Evolutionary conservation across 2,329 filamentous ascomycete genomes (phyloP).

Genomic region (Ophiostoma quercus): DNA sequence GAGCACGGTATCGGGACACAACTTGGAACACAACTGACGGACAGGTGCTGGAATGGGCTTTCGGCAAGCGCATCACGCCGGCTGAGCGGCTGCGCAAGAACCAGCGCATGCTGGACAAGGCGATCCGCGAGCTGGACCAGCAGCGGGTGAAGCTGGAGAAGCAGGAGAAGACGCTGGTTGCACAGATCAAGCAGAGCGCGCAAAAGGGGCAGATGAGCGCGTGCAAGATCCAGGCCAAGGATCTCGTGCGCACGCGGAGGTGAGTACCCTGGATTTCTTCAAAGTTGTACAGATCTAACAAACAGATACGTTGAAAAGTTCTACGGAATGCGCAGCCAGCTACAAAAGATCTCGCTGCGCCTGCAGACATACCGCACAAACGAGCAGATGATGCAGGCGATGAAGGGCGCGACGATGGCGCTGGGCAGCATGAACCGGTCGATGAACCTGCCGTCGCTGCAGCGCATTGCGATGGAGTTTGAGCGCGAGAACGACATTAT

Average conservation of each 20-base stretch:
- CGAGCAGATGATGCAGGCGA: conserved; percentile 99
- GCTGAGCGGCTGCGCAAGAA: conserved; percentile 88
- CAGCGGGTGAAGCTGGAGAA: conserved; percentile 95
- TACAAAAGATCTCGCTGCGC: conserved; percentile 90
- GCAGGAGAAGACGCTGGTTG: conserved; percentile 94
- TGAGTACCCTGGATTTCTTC: conserved; percentile 34
- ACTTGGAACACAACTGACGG: conserved; percentile 3
- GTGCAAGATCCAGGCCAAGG: conserved; percentile 96
- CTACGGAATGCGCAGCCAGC: conserved; percentile 93
- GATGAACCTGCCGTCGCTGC: conserved; percentile 93
- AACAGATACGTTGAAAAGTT: conserved; percentile 91
- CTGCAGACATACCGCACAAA: conserved; percentile 88
- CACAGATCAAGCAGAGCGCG: conserved; percentile 96
- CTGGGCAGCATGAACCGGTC: conserved; percentile 95
- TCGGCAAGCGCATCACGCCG: conserved; percentile 98
- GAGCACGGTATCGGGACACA: not conserved
- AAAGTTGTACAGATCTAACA: not conserved
- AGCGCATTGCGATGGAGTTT: conserved; percentile 98
- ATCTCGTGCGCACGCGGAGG: conserved; percentile 85
- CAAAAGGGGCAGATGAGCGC: conserved; percentile 99
- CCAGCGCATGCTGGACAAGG: conserved; percentile 94
- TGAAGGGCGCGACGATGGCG: conserved; percentile 94
- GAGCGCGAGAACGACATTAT: conserved; percentile 98
- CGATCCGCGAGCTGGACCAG: conserved; percentile 90
- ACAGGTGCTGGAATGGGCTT: conserved; percentile 98